Evolutionary conservation across 441 rosid species (phyloP).

Genomic region (Pelargonium exstipulatum): DNA sequence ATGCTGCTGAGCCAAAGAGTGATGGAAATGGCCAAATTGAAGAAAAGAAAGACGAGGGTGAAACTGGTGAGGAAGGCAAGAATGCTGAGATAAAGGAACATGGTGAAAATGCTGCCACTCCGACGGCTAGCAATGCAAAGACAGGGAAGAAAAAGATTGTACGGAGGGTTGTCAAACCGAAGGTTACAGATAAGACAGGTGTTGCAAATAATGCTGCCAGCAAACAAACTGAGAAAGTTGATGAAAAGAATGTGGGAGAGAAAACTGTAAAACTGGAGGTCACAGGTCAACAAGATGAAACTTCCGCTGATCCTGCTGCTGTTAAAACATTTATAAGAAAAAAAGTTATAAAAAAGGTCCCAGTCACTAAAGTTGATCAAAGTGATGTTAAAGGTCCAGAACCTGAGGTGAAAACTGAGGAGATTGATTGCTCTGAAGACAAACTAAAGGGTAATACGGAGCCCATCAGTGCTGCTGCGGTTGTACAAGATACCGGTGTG

Average conservation of each 20-base stretch:
- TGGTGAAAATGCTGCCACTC: constrained; percentile 38
- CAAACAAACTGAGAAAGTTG: constrained; percentile 39
- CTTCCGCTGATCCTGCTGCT: constrained; percentile 34
- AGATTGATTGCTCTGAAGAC: constrained; percentile 32
- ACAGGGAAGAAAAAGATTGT: constrained; percentile 68
- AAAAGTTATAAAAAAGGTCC: constrained; percentile 48
- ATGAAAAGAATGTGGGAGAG: constrained; percentile 39
- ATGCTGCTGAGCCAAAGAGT: constrained; percentile 26
- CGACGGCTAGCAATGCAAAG: constrained; percentile 41
- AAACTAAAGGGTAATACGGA: constrained; percentile 45
- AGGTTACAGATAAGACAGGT: constrained; percentile 43
- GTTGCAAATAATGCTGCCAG: constrained; percentile 31
- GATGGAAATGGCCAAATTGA: constrained; percentile 31
- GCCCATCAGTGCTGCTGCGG: constrained; percentile 28
- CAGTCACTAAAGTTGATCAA: constrained; percentile 30
- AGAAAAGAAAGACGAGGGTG: constrained; percentile 32
- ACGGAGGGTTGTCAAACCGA: constrained; percentile 71
- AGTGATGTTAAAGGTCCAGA: constrained; percentile 34
- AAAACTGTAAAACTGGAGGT: constrained; percentile 35
- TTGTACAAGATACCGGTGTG: constrained; percentile 42
- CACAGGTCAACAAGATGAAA: constrained; percentile 39
- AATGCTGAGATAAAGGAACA: constrained; percentile 35
- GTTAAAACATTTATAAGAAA: constrained; percentile 51
- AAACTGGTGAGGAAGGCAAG: constrained; percentile 32
- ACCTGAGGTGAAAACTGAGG: constrained; percentile 42